These are phyloP conservation scores for Cyclocybe aegerita DNA, from an alignment of 768 basidiomycete genomes.

Conservation along the genomic window DNA sequence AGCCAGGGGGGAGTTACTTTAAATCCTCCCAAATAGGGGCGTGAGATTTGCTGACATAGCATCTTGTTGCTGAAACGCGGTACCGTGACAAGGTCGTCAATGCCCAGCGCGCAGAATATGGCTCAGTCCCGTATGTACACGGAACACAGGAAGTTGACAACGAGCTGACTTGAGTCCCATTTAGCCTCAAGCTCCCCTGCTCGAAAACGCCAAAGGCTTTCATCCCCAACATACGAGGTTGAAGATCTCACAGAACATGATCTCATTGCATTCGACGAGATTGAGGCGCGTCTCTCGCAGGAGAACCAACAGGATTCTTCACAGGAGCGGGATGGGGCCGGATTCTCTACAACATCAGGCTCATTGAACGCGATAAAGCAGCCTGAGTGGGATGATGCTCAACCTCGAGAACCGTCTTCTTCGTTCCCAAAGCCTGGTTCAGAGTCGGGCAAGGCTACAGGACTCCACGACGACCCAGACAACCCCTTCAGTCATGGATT, in stretches of 20 bases:
- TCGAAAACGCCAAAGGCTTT: constrained; percentile 60
- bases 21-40: no score
- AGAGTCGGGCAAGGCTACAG: constrained; percentile 3
- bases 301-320: constrained; percentile 5
- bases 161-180: constrained; percentile 7
- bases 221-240: constrained; percentile 65
- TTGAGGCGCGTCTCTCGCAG: constrained; percentile 48
- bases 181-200: constrained; percentile 42
- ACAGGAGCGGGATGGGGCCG: neutral
- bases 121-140: constrained; percentile 4
- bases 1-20: no score
- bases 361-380: neutral
- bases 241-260: constrained; percentile 54
- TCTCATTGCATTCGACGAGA: constrained; percentile 50
- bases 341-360: neutral
- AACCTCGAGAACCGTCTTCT: constrained; percentile 12
- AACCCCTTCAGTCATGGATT: constrained; percentile 36
- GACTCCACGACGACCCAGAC: constrained; percentile 37
- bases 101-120: no score
- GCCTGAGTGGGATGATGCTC: constrained; percentile 14
- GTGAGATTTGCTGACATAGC: no score
- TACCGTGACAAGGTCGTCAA: no score
- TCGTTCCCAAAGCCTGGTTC: constrained; percentile 5
- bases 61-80: no score
- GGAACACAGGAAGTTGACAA: neutral